phyloP scores from a whole-genome alignment of 805 yeast species.

The Candida insectorum region DNA sequence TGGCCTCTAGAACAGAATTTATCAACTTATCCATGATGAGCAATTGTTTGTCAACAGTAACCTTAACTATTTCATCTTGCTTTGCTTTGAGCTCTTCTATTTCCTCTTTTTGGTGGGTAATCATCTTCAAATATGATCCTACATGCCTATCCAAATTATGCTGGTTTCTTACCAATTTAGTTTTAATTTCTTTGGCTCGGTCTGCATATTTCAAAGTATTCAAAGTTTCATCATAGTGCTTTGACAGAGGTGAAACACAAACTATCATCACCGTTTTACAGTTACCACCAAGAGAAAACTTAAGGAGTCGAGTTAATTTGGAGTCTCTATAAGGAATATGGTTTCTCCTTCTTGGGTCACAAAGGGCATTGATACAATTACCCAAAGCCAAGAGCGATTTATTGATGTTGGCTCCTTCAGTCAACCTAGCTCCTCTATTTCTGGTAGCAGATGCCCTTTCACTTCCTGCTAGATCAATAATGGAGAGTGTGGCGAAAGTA shows the following conservation, averaged over 20 bases:
- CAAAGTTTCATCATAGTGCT: conserved; percentile 88
- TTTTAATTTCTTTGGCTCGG: conserved; percentile 86
- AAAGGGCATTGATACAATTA: conserved; percentile 88
- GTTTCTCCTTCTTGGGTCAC: conserved; percentile 61
- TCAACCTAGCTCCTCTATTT: conserved; percentile 75
- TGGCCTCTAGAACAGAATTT: conserved; percentile 36
- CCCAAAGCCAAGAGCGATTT: conserved; percentile 85
- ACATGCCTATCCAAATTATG: conserved; percentile 79
- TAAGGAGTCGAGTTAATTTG: conserved; percentile 79
- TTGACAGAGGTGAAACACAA: conserved; percentile 82
- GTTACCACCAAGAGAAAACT: conserved; percentile 89
- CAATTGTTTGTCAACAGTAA: conserved; percentile 31
- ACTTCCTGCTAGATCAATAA: conserved; percentile 92
- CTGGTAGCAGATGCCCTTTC: conserved; percentile 90
- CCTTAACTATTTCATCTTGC: conserved; percentile 42
- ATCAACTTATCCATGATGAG: conserved; percentile 36
- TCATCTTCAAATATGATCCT: conserved; percentile 79
- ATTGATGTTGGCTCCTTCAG: conserved; percentile 93
- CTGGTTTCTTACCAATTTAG: conserved; percentile 70
- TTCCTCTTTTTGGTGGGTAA: conserved; percentile 73
- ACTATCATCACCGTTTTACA: conserved; percentile 96
- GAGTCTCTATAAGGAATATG: conserved; percentile 93
- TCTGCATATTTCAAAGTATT: conserved; percentile 90
- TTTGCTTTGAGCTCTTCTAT: conserved; percentile 64
- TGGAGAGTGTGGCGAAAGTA: conserved; percentile 74